Evolutionary conservation across 1,139 yeast species (phyloP).

Genomic region (Kodamaea alishanica): DNA sequence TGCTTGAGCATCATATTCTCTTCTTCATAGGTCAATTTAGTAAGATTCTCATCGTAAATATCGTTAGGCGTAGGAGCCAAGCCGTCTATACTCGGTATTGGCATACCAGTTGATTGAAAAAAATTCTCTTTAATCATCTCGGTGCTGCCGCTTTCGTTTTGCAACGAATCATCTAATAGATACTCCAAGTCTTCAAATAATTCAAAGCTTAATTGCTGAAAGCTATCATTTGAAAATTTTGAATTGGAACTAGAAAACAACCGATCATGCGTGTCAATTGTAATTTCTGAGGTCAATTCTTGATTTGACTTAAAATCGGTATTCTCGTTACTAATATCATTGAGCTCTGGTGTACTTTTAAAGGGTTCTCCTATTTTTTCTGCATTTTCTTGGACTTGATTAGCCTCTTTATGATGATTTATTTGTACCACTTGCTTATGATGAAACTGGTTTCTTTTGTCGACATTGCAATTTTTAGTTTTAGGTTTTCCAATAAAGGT

Average conservation of each 20-base stretch:
- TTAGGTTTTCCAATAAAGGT: slow-evolving; percentile 12
- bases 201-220: slow-evolving; percentile 16
- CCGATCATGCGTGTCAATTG: background rate
- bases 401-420: too few relatives aligned
- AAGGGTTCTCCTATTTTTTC: too few relatives aligned
- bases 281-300: background rate
- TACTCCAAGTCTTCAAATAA: slow-evolving; percentile 18
- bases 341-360: too few relatives aligned
- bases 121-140: slow-evolving; percentile 1
- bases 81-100: slow-evolving; percentile 2
- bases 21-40: slow-evolving; percentile 29
- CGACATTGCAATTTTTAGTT: background rate
- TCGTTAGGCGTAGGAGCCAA: background rate
- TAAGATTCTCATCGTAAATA: background rate
- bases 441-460: background rate
- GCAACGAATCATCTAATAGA: slow-evolving; percentile 11
- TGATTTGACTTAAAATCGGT: background rate
- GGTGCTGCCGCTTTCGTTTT: background rate
- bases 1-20: slow-evolving; percentile 51
- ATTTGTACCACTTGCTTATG: too few relatives aligned
- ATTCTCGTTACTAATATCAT: background rate
- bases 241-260: slow-evolving; percentile 2
- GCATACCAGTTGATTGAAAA: slow-evolving; percentile 13
- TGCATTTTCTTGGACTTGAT: too few relatives aligned
- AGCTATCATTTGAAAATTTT: slow-evolving; percentile 12